Evolutionary conservation across 73 alveolate genomes (phyloP).

Genomic region (Symbiodinium natans): DNA sequence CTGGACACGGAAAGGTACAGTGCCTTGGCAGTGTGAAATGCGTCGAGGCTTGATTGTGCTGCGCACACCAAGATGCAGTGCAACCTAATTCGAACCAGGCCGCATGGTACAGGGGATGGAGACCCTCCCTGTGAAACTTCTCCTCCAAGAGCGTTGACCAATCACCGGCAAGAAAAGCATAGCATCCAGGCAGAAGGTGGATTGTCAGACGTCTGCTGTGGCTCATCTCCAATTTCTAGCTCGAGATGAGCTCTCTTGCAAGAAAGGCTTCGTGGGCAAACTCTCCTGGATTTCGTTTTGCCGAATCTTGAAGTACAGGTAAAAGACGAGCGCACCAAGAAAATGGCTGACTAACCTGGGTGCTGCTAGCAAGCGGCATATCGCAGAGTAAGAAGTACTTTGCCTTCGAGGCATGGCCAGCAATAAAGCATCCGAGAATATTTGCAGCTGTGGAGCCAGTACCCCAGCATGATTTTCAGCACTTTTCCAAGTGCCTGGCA

Average conservation of each 20-base stretch:
- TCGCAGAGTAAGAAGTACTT: neutral
- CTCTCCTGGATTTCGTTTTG: slow-evolving; percentile 49
- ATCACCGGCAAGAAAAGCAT: no score
- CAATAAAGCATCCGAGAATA: neutral
- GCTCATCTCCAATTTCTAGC: no score
- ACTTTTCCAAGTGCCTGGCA: slow-evolving; percentile 73
- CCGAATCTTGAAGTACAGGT: slow-evolving; percentile 27
- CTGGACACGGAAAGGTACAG: slow-evolving; percentile 54
- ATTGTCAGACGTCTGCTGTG: no score
- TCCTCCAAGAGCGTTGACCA: no score
- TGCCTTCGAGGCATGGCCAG: neutral
- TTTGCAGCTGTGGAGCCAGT: slow-evolving; percentile 33
- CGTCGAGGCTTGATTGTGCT: no score
- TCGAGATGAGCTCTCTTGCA: no score
- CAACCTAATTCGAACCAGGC: neutral
- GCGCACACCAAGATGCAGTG: no score
- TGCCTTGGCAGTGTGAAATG: slow-evolving; percentile 45
- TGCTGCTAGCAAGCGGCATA: neutral
- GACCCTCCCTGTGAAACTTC: slow-evolving; percentile 21
- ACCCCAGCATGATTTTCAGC: slow-evolving; percentile 64
- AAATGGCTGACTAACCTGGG: slow-evolving; percentile 23
- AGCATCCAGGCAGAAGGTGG: no score
- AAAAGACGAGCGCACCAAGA: slow-evolving; percentile 31
- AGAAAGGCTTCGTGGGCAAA: no score
- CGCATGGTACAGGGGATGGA: slow-evolving; percentile 26